Percentiles rank a stretch among this genome's conserved stretches.
Evolutionary conservation across 2,329 filamentous ascomycete genomes (phyloP).

Genomic region (Podosphaera aphanis): DNA sequence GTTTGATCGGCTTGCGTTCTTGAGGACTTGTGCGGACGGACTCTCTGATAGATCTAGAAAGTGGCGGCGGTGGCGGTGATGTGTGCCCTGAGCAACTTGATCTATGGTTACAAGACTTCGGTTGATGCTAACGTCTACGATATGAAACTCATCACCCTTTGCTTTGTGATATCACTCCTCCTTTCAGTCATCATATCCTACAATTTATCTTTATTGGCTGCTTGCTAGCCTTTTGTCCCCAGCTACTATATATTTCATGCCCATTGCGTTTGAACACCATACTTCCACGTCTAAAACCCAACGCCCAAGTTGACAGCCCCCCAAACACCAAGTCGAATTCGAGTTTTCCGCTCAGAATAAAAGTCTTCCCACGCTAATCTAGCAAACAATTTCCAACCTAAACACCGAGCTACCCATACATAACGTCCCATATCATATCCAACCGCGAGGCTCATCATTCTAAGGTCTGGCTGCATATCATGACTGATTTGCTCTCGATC

Average conservation of each 20-base stretch:
- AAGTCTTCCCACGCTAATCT: conserved; percentile 1
- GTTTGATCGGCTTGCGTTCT: neutral
- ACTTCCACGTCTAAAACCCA: conserved; percentile 1
- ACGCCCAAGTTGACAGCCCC: conserved; percentile 1
- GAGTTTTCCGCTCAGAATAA: neutral
- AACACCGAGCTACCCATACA: neutral
- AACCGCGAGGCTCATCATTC: neutral
- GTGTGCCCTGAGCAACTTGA: neutral
- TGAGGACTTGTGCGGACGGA: no score
- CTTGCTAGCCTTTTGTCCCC: neutral
- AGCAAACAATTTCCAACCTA: conserved; percentile 1
- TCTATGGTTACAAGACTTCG: neutral
- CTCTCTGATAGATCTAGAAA: no score
- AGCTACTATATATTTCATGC: neutral
- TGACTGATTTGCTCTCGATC: conserved; percentile 2
- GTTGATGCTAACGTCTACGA: neutral
- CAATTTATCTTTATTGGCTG: neutral
- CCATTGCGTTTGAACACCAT: neutral
- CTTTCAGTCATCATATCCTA: neutral
- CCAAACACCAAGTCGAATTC: conserved; percentile 3
- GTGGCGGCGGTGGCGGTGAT: no score
- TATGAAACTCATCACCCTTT: neutral
- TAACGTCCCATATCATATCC: conserved; percentile 1
- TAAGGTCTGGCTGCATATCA: neutral
- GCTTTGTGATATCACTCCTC: neutral